Base-by-base conservation (phyloP, 2,329 filamentous ascomycete genomes). In the Stachybotrys chlorohalonatus region DNA sequence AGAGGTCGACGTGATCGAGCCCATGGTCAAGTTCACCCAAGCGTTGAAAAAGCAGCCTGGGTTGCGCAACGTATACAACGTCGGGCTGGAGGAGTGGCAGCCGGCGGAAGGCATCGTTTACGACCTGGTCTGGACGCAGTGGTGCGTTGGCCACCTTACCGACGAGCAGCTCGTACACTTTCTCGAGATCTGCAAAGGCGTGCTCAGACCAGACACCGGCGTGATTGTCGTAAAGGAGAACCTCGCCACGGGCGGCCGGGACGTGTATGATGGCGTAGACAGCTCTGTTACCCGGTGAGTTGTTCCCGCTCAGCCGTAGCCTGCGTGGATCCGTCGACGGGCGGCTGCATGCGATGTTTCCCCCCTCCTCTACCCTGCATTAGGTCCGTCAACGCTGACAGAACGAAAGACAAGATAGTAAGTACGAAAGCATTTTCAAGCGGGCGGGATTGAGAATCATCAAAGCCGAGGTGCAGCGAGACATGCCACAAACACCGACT, bases 71-170 rank as follows among this genome's bases (percentile, higher is more conserved):
- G 78, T 95, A 16, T 86, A 83, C 71, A 90, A 87, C 60, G 72
- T 86, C 1, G 89, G 90, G 0, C 73, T 95, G 1, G 87, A 95
- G 68, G 77, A 80, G 31, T 95, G 89, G 89, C 55, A 61, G 11
- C 75, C 78, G 1, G 71, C 63, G 0, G 62, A 70, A 2, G 73
- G 65, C 7, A 63, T 70, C 7, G 68, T 71, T 51, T 96, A 96
- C 70, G 87, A 92, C 66, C 68, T 96, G 49, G 84, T 96, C 57
- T 96, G 90, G 89, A 86, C 82, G 52, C 92, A 96, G 70, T 96
- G 92, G 91, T 96, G 91, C 69, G 70, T 93, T 7, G 87, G 89
- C 30, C 87, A 96, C 68, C 73, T 96, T 53, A 90, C 82, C 0
- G 90, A 96, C 66, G 71, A 70, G 7, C 84, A 95, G 67, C 67